A percentile compares a stretch with the other conserved stretches of the same genome.
These are phyloP conservation scores for Adiantum capillusveneris DNA, from an alignment of 75 land plant genomes.

Conservation along the genomic window DNA sequence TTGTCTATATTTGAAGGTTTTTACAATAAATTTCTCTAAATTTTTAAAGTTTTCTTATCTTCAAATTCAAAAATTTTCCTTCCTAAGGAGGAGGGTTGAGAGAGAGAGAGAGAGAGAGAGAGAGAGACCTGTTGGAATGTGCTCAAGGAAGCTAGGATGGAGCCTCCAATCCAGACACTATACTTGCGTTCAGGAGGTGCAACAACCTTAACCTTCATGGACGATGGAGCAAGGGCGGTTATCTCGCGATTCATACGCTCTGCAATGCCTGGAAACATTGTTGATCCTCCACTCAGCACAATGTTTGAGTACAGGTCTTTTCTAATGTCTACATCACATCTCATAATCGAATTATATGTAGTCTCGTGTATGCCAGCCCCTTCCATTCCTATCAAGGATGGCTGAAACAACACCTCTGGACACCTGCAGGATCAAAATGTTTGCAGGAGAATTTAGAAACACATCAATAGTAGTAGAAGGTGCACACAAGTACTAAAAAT, in stretches of 20 bases:
- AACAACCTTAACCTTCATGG: slow-evolving; percentile 44
- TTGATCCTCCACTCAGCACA: slow-evolving; percentile 48
- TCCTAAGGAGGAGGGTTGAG: too few relatives aligned
- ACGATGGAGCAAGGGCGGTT: slow-evolving; percentile 35
- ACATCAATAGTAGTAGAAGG: too few relatives aligned
- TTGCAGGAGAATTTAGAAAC: too few relatives aligned
- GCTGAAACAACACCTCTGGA: too few relatives aligned
- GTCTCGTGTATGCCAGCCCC: slow-evolving; percentile 43
- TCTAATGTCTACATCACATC: slow-evolving; percentile 46
- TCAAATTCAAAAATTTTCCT: too few relatives aligned
- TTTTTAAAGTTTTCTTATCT: too few relatives aligned
- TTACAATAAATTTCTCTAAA: too few relatives aligned
- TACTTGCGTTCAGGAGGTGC: slow-evolving; percentile 41
- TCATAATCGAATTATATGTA: slow-evolving; percentile 49
- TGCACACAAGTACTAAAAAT: too few relatives aligned
- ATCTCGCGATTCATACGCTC: slow-evolving; percentile 44
- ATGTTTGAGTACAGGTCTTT: slow-evolving; percentile 49
- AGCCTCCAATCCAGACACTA: slow-evolving; percentile 37
- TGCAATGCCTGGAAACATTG: slow-evolving; percentile 48
- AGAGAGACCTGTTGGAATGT: slow-evolving; percentile 26
- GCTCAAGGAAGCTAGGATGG: slow-evolving; percentile 21
- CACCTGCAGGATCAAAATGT: too few relatives aligned
- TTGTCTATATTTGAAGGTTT: too few relatives aligned
- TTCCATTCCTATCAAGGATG: slow-evolving; percentile 67
- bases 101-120: too few relatives aligned